A percentile compares a stretch with the other conserved stretches of the same genome.
Evolutionary conservation across 192 early-diverging fungal species (phyloP).

Genomic region (Coemansia sp.): DNA sequence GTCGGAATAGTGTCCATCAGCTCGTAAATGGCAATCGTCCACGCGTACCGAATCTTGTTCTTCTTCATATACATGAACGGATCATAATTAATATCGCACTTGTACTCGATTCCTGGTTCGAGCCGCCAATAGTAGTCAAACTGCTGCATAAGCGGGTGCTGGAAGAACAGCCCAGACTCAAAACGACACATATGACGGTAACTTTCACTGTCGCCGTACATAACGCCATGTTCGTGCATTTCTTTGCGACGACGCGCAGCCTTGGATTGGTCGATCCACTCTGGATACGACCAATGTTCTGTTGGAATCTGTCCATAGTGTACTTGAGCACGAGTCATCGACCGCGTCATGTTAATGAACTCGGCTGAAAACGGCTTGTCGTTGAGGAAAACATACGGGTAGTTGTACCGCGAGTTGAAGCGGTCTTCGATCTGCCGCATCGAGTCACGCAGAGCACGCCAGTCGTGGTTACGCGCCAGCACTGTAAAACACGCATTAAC

Average conservation of each 20-base stretch:
- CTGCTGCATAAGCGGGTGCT: constrained; percentile 44
- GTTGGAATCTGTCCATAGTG: constrained; percentile 62
- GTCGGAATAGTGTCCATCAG: constrained; percentile 49
- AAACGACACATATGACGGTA: constrained; percentile 54
- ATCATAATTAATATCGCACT: constrained; percentile 55
- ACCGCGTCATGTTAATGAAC: constrained; percentile 62
- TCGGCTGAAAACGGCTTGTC: constrained; percentile 67
- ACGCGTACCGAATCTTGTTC: constrained; percentile 43
- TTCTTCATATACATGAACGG: constrained; percentile 55
- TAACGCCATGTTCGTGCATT: constrained; percentile 55
- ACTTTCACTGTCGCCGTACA: constrained; percentile 48
- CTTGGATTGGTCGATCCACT: constrained; percentile 65
- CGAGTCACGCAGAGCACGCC: constrained; percentile 58
- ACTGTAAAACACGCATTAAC: constrained; percentile 68
- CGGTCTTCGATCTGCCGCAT: constrained; percentile 75
- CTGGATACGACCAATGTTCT: constrained; percentile 78
- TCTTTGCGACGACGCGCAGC: constrained; percentile 52
- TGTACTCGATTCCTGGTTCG: constrained; percentile 49
- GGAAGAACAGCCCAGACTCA: constrained; percentile 45
- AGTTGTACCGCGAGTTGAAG: constrained; percentile 75
- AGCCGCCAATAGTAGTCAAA: constrained; percentile 57
- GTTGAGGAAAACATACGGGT: constrained; percentile 85
- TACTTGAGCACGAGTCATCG: constrained; percentile 58
- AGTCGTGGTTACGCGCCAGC: constrained; percentile 67
- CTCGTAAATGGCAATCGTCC: constrained; percentile 49